Conservation (phyloP, 2,329 filamentous ascomycete genomes). For the Tolypocladium sp. region DNA sequence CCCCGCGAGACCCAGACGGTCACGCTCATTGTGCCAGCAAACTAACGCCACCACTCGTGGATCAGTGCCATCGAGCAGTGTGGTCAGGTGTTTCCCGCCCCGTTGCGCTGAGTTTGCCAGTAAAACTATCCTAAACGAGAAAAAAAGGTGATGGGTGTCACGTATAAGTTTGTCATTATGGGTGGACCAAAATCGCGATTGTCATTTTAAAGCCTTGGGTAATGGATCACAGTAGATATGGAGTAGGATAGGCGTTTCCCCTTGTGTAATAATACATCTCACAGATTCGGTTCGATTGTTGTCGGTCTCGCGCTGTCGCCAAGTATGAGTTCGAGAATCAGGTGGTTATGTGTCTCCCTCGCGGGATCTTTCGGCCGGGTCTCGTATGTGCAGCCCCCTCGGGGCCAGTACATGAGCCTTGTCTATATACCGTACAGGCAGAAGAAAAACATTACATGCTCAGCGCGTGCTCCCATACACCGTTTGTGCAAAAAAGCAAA, state of each 20-base stretch:
- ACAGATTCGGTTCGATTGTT: background rate
- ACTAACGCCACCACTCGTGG: background rate
- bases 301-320: background rate
- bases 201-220: background rate
- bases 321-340: background rate
- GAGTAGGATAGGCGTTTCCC: background rate
- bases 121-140: background rate
- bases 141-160: background rate
- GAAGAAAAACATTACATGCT: background rate
- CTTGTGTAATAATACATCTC: background rate
- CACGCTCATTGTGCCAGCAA: conserved; percentile 14
- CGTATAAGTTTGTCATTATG: background rate
- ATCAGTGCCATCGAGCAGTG: too few relatives aligned
- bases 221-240: background rate
- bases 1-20: conserved; percentile 17
- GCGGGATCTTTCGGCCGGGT: background rate
- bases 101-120: too few relatives aligned
- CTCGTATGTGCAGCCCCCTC: background rate
- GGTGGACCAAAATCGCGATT: background rate
- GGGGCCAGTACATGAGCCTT: background rate
- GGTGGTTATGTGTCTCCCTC: background rate
- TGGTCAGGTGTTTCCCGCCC: background rate
- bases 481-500: background rate
- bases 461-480: background rate
- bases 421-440: background rate